Evolutionary conservation across 768 basidiomycete species (phyloP), one percentile per base, ranked within the genome.

Genomic region (Boletus huronensis): DNA sequence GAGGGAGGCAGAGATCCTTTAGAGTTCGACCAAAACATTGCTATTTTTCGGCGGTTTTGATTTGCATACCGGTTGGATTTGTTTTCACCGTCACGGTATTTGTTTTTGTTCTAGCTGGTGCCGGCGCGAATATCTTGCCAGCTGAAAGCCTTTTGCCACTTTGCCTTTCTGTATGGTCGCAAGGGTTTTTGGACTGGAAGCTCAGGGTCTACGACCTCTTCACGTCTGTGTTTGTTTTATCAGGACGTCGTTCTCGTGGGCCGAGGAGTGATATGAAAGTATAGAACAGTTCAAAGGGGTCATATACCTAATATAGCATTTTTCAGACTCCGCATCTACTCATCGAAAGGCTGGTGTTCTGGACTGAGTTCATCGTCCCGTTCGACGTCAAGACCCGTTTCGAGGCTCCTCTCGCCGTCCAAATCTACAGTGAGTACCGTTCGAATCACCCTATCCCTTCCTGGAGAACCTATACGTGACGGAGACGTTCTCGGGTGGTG

Each of bases 351-450:
- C 28, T 60, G 38, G 48, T 36, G 39, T 49, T n/a, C 34, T 57
- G 35, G 50, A 54, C 32, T 26, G 60, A 51, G 67, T 59, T 58
- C 58, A 60, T 65, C 65, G 68, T 62, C 68, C 59, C 54, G 65
- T 65, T 65, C 73, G 72, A 71, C 69, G 69, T 73, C 73, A 70
- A 74, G 67, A 68, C 72, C 53, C 49, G 55, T 55, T 50, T 55
- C 66, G 62, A 73, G 65, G 66, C 61, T 57, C 54, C 38, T 48
- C 57, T 64, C 61, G 56, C 65, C 50, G 9, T 55, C 23, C 46
- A 53, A 60, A 55, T 39, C 17, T 13, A 49, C 16, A 26, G 67
- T 70, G 48, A 71, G 68, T 71, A 54, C 38, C 29, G 38, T 55
- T 25, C 39, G 16, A 36, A 47, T 41, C 25, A 10, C 10, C n/a